These are phyloP conservation scores for Botrytis medusae DNA, from an alignment of 2,329 filamentous ascomycete species.

Conservation along the genomic window DNA sequence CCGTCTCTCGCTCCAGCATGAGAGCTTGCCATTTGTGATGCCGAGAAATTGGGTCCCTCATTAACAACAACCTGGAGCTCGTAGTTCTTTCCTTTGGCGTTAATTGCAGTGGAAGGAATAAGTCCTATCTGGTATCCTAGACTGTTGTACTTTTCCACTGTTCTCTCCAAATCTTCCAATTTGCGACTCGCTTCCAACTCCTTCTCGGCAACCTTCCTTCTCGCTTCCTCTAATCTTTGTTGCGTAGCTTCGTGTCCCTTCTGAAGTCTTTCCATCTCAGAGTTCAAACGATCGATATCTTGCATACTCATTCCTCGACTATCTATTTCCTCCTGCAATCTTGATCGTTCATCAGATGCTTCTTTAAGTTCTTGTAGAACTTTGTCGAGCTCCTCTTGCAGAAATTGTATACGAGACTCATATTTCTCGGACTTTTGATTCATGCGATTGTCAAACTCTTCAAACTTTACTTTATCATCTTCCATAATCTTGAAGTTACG, in stretches of 20 bases:
- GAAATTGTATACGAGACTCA: conserved; percentile 71
- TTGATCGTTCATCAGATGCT: conserved; percentile 77
- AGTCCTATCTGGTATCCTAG: conserved; percentile 90
- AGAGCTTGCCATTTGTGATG: conserved; percentile 51
- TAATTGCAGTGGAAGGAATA: conserved; percentile 79
- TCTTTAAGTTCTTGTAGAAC: conserved; percentile 71
- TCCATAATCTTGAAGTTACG: conserved; percentile 91
- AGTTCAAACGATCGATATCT: conserved; percentile 98
- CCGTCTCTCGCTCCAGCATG: conserved; percentile 46
- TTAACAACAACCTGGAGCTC: conserved; percentile 84
- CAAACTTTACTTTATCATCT: conserved; percentile 92
- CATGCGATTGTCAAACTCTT: conserved; percentile 86
- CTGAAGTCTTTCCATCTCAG: conserved; percentile 89
- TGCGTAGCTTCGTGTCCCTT: conserved; percentile 78
- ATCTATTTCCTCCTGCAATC: conserved; percentile 83
- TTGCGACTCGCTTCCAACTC: conserved; percentile 83
- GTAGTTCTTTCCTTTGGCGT: conserved; percentile 81
- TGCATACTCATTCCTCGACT: conserved; percentile 93
- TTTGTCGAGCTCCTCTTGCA: conserved; percentile 86
- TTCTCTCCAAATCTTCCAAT: conserved; percentile 87
- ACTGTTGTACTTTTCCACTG: conserved; percentile 90
- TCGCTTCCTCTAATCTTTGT: conserved; percentile 77
- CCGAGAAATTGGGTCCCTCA: conserved; percentile 72
- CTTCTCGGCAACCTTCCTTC: conserved; percentile 78
- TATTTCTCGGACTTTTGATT: conserved; percentile 87